Evolutionary conservation across 1,139 yeast species (phyloP), one percentile per base, ranked within the genome.

Genomic region (Sugiyamaella novakii): DNA sequence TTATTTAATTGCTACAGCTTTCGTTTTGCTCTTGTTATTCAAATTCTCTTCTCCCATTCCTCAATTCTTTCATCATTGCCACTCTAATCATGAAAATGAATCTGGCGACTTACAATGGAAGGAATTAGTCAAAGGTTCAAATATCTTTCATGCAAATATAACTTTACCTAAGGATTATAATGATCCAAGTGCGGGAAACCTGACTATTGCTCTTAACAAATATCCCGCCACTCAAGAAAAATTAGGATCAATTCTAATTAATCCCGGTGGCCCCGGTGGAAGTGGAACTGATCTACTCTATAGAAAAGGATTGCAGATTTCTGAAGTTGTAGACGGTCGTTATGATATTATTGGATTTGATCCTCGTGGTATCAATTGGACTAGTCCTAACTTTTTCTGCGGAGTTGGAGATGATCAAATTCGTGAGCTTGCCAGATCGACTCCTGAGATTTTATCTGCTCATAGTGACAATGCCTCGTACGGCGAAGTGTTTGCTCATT

Each of bases 261-360:
- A 48, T 33, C 54, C 57, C 5, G 57, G 57, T 11, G 53, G 54
- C 8, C 57, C 57, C 27, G 57, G 57, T 19, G 56, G 49, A 7
- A 52, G 56, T 33, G 57, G 57, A 12, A 54, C 56, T 11, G 22
- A 25, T 7, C 30, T 43, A 5, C 34, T 41, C 30, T 52, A 50
- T 29, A 30, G 45, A 6, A 30, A 18, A 25, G 56, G 51, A 6
- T 17, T 25, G 36, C 14, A 25, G 6, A 38, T 54, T 25, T 37
- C 43, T 15, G 47, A 39, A 8, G 21, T 40, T 14, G 44, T 43
- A 2, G 57, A 51, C n/a, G 56, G 54, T 17, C 35, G 43, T 11
- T 54, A 52, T 33, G 57, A 54, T 43, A 45, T 54, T 27, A 42
- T 54, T 24, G 56, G 57, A 2, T 52, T 54, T 34, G 57, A 54